Evolutionary conservation across 345 rosid species (phyloP), one percentile per base, ranked within the genome.

Genomic region (Salix suchowensis): DNA sequence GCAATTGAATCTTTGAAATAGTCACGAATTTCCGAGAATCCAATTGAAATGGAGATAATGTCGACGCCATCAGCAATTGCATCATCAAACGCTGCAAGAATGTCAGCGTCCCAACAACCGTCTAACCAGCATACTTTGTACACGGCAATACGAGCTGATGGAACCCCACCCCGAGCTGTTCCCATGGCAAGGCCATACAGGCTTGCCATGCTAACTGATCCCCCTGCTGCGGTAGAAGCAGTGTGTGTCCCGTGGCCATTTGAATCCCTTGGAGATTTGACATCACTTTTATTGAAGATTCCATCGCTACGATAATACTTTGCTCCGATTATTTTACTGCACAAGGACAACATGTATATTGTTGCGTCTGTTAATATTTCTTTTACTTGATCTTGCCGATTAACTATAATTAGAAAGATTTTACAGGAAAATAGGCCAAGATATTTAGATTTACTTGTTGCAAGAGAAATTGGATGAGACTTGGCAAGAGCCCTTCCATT

Each of bases 201-300:
- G 52, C 73, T 77, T 62, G 77, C 82, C 64, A 1, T 70, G 77
- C 21, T 67, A 15, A 79, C 83, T 14, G 54, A 14, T 39, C 32
- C 32, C 4, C 89, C 89, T 1, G 89, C 87, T 4, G 84, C 84
- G 15, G 68, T 87, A 36, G 91, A 88, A 24, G 89, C 80, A 1
- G 79, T 42, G 60, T 88, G 89, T 11, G 87, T 81, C 24, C 91
- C 91, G 37, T 88, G 89, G 42, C 89, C 89, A 4, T 71, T 30
- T 6, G 72, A 40, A 30, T 81, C 87, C 44, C 81, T 81, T 13
- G 87, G 83, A 44, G 87, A 81, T 6, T 2, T 4, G 12, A 81
- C 3, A 23, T 81, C 84, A 0, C 6, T 18, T 12, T 65, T 11
- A 23, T 39, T n/a, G 34, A 42, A 72, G 7, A 2, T 0, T 73